A percentile compares a stretch with the other conserved stretches of the same genome.
Conservation (phyloP, 768 basidiomycete genomes). For the Candolleomyces efflorescens region DNA sequence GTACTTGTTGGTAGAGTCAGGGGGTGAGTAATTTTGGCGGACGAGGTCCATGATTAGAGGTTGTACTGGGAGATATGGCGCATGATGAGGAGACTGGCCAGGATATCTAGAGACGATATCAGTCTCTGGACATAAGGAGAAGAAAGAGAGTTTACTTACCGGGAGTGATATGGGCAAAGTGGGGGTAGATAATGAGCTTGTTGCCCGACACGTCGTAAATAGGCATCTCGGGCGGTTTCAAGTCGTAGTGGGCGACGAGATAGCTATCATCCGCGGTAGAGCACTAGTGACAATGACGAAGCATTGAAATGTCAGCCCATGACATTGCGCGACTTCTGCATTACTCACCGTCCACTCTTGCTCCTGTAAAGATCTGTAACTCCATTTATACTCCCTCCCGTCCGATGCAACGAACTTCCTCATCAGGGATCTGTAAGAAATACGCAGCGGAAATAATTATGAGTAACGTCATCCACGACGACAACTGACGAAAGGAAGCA, state of each 20-base stretch:
- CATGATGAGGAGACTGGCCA: slow-evolving; percentile 60
- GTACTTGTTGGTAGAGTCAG: too few species aligned
- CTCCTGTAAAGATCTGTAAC: slow-evolving; percentile 44
- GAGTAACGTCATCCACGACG: background rate
- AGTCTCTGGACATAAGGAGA: background rate
- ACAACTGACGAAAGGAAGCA: slow-evolving; percentile 4
- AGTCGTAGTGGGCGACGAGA: slow-evolving; percentile 62
- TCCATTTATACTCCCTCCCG: slow-evolving; percentile 70
- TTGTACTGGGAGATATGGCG: slow-evolving; percentile 53
- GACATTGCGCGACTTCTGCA: slow-evolving; percentile 6
- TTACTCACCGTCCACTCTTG: slow-evolving; percentile 75
- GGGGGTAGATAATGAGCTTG: slow-evolving; percentile 55
- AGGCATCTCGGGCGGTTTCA: slow-evolving; percentile 49
- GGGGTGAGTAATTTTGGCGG: background rate
- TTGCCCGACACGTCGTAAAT: slow-evolving; percentile 63
- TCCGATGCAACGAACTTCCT: slow-evolving; percentile 68
- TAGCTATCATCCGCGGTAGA: slow-evolving; percentile 30
- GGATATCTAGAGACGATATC: slow-evolving; percentile 38
- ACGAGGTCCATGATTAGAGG: slow-evolving; percentile 16
- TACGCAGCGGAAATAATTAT: slow-evolving; percentile 3
- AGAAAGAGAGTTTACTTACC: slow-evolving; percentile 34
- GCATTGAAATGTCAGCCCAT: background rate
- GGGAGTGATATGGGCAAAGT: slow-evolving; percentile 45
- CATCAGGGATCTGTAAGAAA: slow-evolving; percentile 51
- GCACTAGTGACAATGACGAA: slow-evolving; percentile 1